These are phyloP conservation scores for Chaetomium fimeti DNA, from an alignment of 495 filamentous ascomycete genomes.

Conservation along the genomic window DNA sequence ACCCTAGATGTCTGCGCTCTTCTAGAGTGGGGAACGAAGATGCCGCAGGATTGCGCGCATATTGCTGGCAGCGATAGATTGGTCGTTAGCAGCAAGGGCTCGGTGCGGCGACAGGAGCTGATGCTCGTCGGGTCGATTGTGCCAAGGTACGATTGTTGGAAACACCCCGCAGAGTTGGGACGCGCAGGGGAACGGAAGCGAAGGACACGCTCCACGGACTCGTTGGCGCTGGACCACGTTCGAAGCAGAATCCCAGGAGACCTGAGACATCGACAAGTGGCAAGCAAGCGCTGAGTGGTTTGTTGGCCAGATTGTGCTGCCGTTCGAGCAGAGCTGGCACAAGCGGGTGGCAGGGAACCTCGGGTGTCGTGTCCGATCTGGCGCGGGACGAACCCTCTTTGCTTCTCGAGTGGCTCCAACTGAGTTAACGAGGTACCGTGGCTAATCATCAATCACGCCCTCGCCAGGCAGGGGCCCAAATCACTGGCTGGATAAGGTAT, in stretches of 20 bases:
- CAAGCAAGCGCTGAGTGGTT: slow-evolving; percentile 27
- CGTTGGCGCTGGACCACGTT: slow-evolving; percentile 28
- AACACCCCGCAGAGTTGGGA: neutral
- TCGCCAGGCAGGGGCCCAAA: slow-evolving; percentile 3
- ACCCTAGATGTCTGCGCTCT: slow-evolving; percentile 1
- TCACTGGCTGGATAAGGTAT: neutral
- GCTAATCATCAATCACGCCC: slow-evolving; percentile 30
- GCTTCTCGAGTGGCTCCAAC: slow-evolving; percentile 6
- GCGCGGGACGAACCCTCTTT: slow-evolving; percentile 18
- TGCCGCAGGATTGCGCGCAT: slow-evolving; percentile 24
- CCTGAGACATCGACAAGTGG: slow-evolving; percentile 39
- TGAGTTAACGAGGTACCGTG: slow-evolving; percentile 3
- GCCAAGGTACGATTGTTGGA: neutral
- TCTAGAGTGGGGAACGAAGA: slow-evolving; percentile 9
- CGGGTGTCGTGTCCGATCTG: slow-evolving; percentile 21
- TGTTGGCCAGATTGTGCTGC: slow-evolving; percentile 8
- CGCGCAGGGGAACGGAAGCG: neutral
- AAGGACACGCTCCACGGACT: slow-evolving; percentile 21
- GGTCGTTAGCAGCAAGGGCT: neutral
- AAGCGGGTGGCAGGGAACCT: slow-evolving; percentile 24
- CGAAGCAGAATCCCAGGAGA: slow-evolving; percentile 29
- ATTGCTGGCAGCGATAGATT: slow-evolving; percentile 13
- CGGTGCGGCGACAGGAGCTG: neutral
- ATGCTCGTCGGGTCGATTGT: neutral
- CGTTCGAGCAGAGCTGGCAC: slow-evolving; percentile 12